Conservation (phyloP, 768 basidiomycete species). For the Tricholoma saponaceum region DNA sequence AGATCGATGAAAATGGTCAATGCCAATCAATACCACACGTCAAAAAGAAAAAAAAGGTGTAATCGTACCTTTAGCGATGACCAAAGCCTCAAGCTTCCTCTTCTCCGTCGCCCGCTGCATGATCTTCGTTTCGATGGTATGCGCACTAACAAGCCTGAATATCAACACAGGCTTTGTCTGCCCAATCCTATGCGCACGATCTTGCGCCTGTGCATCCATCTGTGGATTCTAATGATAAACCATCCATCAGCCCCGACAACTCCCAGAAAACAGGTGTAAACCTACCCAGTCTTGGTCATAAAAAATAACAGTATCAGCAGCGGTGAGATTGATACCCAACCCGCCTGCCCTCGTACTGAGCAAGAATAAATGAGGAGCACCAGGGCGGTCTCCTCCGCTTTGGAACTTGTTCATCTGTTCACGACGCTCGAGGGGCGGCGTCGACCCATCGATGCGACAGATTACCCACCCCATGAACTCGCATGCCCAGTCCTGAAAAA, state of each 20-base stretch:
- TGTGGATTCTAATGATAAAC: slow-evolving; percentile 68
- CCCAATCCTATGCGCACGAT: slow-evolving; percentile 93
- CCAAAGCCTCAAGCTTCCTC: slow-evolving; percentile 87
- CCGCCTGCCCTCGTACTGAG: slow-evolving; percentile 80
- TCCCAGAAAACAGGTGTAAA: neutral
- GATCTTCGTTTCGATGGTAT: slow-evolving; percentile 91
- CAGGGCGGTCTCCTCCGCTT: slow-evolving; percentile 51
- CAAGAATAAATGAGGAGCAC: slow-evolving; percentile 72
- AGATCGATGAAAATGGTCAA: neutral
- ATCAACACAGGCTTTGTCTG: slow-evolving; percentile 89
- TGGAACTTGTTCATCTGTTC: slow-evolving; percentile 87
- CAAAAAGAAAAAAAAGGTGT: neutral
- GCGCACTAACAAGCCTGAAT: slow-evolving; percentile 80
- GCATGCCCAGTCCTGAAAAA: slow-evolving; percentile 73
- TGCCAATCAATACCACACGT: neutral
- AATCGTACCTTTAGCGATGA: slow-evolving; percentile 81
- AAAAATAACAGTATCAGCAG: slow-evolving; percentile 90
- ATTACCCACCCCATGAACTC: slow-evolving; percentile 79
- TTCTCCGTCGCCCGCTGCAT: slow-evolving; percentile 86
- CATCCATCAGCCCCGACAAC: neutral
- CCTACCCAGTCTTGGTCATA: slow-evolving; percentile 90
- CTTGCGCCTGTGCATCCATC: slow-evolving; percentile 95
- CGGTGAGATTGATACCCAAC: slow-evolving; percentile 74
- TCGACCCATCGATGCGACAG: slow-evolving; percentile 91
- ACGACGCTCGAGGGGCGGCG: slow-evolving; percentile 74